Evolutionary conservation across 495 filamentous ascomycete genomes (phyloP).

Genomic region (Friedmanniomyces simplex): DNA sequence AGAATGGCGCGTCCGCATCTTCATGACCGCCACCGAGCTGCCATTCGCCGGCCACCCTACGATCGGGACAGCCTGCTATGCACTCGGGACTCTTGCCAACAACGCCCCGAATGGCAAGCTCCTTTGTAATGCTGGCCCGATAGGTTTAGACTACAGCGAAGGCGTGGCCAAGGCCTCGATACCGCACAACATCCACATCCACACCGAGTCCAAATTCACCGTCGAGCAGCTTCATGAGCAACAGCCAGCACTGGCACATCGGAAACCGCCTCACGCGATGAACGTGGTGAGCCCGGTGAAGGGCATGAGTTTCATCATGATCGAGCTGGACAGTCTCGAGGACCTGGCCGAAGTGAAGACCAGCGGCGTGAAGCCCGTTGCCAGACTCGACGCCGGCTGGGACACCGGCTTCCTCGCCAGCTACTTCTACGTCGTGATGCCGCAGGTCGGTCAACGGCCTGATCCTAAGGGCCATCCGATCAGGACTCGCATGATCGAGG

Average conservation of each 20-base stretch:
- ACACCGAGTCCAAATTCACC: slow-evolving; percentile 31
- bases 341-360: slow-evolving; percentile 28
- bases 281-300: slow-evolving; percentile 50
- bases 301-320: slow-evolving; percentile 56
- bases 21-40: slow-evolving; percentile 50
- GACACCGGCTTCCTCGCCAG: slow-evolving; percentile 38
- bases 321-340: slow-evolving; percentile 40
- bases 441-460: slow-evolving; percentile 10
- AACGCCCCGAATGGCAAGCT: slow-evolving; percentile 18
- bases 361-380: slow-evolving; percentile 3
- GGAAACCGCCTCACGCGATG: slow-evolving; percentile 1
- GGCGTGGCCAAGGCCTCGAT: slow-evolving; percentile 43
- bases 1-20: slow-evolving; percentile 54
- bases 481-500: slow-evolving; percentile 46
- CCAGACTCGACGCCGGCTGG: slow-evolving; percentile 49
- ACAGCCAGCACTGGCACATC: slow-evolving; percentile 25
- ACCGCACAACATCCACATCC: slow-evolving; percentile 57
- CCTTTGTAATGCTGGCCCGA: slow-evolving; percentile 52
- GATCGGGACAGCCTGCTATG: slow-evolving; percentile 54
- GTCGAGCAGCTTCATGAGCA: slow-evolving; percentile 13
- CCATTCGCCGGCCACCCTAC: slow-evolving; percentile 74
- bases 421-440: slow-evolving; percentile 44
- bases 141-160: slow-evolving; percentile 39
- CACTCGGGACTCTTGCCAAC: slow-evolving; percentile 12
- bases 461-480: slow-evolving; percentile 26